Conservation (phyloP, 805 yeast genomes). For the Candida michaelii region DNA sequence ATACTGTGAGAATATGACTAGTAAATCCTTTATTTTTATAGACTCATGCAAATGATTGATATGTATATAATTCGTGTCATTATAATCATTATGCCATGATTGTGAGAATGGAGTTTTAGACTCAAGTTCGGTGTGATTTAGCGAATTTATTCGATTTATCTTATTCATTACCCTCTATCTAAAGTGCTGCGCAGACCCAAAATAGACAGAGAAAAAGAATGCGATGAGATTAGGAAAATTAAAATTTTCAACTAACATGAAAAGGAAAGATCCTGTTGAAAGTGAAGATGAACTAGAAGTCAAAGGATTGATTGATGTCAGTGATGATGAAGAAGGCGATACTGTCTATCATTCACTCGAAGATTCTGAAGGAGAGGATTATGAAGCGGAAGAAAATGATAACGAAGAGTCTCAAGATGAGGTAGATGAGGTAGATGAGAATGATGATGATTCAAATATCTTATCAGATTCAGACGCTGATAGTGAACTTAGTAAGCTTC, state of each 20-base stretch:
- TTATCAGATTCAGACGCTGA: conserved; percentile 47
- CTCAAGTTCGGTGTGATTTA: conserved; percentile 69
- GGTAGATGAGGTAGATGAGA: conserved; percentile 37
- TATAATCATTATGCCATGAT: conserved; percentile 89
- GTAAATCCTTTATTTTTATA: conserved; percentile 71
- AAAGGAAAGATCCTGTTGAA: conserved; percentile 16
- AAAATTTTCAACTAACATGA: conserved; percentile 6
- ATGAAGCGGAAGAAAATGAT: conserved; percentile 23
- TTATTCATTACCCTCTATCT: conserved; percentile 28
- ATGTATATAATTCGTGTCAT: conserved; percentile 71
- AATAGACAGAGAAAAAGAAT: conserved; percentile 2
- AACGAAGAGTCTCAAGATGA: conserved; percentile 30
- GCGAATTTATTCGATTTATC: conserved; percentile 46
- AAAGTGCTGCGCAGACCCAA: not conserved
- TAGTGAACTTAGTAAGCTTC: conserved; percentile 60
- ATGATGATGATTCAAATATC: conserved; percentile 19
- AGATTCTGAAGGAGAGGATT: conserved; percentile 24
- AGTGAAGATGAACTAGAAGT: conserved; percentile 31
- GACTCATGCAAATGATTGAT: conserved; percentile 71
- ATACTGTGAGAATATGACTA: conserved; percentile 81
- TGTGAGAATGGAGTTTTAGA: conserved; percentile 55
- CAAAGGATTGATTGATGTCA: conserved; percentile 42
- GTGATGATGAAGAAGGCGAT: conserved; percentile 29
- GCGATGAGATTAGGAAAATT: conserved; percentile 8
- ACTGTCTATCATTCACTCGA: conserved; percentile 19